Evolutionary conservation across 306 rosid genomes (phyloP), one percentile per base, ranked within the genome.

Genomic region (Lotus japonicus): DNA sequence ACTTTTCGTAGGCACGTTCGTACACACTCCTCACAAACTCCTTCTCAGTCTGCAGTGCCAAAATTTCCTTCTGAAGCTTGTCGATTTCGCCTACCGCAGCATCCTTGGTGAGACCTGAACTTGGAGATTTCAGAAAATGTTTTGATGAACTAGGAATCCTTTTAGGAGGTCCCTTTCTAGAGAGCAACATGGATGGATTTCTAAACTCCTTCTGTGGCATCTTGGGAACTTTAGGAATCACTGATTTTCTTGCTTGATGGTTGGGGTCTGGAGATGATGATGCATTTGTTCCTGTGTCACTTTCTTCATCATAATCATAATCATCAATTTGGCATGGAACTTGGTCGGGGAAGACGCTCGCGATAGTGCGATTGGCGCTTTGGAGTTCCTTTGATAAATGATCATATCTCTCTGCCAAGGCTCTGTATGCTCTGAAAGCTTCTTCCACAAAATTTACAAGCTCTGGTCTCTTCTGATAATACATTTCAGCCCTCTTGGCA

Each of bases 21-120:
- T 85, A 88, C 75, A 88, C 71, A 60, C 90, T 84, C 83, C 90
- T 89, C n/a, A 87, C 97, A n/a, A 95, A 95, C 82, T 95, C 99
- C 82, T 87, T 88, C 78, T 90, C 99, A 1, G 99, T 95, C 77
- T 95, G 97, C 2, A 84, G 48, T 1, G 76, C 83, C 77, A 90
- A 72, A 31, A 87, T 95, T 1, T 84, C 96, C 67, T 95, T 95
- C 56, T 87, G 97, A 44, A 90, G 80, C 65, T 46, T 85, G 72
- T 88, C 92, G 14, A 90, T 84, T 68, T 90, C 97, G 31, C 51
- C 41, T 12, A 84, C 2, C 1, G 97, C 97, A 73, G 68, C 92
- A 17, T 7, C 75, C 72, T 84, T 90, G 13, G 56, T 73, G 4
- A 95, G 70, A 10, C 89, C 97, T 2, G 89, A 88, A 72, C 38